A percentile compares a stretch with the other conserved stretches of the same genome.
Evolutionary conservation across 2,329 filamentous ascomycete species (phyloP).

Genomic region (Fusarium sp.): DNA sequence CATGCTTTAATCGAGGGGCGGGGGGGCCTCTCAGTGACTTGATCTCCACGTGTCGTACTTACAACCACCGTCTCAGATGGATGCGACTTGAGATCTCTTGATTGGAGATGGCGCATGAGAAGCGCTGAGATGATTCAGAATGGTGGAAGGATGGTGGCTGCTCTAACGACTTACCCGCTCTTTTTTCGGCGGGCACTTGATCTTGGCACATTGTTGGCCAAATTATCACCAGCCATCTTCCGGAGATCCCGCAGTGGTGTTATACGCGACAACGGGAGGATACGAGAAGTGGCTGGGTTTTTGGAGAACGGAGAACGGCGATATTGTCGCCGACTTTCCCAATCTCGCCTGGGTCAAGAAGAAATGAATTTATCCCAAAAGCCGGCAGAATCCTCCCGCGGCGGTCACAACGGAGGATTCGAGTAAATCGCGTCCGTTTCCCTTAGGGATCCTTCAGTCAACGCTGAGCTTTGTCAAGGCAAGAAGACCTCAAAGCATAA

Average conservation of each 20-base stretch:
- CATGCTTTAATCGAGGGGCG: slow-evolving; percentile 18
- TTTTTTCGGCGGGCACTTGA: not conserved
- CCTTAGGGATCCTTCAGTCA: not conserved
- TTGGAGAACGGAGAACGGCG: not conserved
- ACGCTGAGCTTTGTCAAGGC: not conserved
- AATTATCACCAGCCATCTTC: slow-evolving; percentile 3
- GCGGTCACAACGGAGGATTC: not conserved
- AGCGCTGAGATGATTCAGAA: not conserved
- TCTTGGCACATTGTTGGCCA: not conserved
- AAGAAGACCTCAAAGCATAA: not conserved
- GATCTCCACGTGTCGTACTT: slow-evolving; percentile 27
- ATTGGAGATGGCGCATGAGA: slow-evolving; percentile 9
- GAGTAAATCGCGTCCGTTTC: not conserved
- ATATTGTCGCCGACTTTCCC: not conserved
- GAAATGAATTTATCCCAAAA: not conserved
- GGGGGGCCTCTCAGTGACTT: slow-evolving; percentile 18
- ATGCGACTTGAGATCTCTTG: not conserved
- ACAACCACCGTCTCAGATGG: slow-evolving; percentile 4
- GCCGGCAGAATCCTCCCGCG: not conserved
- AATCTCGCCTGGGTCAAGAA: not conserved
- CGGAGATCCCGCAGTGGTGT: not conserved
- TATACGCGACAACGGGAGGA: not conserved
- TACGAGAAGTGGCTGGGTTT: slow-evolving; percentile 9
- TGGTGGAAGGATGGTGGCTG: not conserved
- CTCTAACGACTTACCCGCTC: not conserved